Conservation (phyloP, 208 protist species). For the Herpetomonas samuelpessoai region DNA sequence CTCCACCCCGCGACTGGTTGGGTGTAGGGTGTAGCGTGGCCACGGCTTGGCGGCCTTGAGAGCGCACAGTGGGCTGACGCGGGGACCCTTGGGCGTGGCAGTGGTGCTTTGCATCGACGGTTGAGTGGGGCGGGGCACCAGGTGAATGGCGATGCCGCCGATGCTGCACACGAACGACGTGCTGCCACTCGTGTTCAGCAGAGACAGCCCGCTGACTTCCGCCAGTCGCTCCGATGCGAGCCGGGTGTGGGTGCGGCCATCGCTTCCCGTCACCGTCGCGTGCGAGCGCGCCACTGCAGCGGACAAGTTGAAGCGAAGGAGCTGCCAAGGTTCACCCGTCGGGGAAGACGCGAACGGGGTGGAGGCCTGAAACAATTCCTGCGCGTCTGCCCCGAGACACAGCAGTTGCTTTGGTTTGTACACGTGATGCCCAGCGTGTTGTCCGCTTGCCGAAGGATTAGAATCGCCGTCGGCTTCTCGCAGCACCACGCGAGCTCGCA, state of each 20-base stretch:
- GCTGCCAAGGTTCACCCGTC: no score
- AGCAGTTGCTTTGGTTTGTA: not conserved
- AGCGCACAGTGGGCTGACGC: not conserved
- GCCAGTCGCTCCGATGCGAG: not conserved
- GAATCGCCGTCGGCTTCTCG: not conserved
- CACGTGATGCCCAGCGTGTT: no score
- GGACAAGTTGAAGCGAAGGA: slow-evolving; percentile 1
- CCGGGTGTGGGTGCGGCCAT: not conserved
- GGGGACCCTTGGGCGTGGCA: not conserved
- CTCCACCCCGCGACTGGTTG: slow-evolving; percentile 13
- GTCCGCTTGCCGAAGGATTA: no score
- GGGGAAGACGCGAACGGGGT: no score
- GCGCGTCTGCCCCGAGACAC: not conserved
- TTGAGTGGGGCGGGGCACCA: no score
- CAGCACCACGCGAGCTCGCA: not conserved
- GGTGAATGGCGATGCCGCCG: slow-evolving; percentile 29
- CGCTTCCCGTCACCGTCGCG: not conserved
- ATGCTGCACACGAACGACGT: slow-evolving; percentile 27
- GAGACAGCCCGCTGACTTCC: slow-evolving; percentile 16
- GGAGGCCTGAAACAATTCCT: not conserved
- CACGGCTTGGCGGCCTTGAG: slow-evolving; percentile 15
- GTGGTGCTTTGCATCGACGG: no score
- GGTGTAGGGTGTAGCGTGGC: slow-evolving; percentile 6
- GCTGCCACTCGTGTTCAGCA: slow-evolving; percentile 18
- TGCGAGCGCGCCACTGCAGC: not conserved